Base-by-base conservation (phyloP, 2,329 filamentous ascomycete species). In the Alternaria incomplexa region DNA sequence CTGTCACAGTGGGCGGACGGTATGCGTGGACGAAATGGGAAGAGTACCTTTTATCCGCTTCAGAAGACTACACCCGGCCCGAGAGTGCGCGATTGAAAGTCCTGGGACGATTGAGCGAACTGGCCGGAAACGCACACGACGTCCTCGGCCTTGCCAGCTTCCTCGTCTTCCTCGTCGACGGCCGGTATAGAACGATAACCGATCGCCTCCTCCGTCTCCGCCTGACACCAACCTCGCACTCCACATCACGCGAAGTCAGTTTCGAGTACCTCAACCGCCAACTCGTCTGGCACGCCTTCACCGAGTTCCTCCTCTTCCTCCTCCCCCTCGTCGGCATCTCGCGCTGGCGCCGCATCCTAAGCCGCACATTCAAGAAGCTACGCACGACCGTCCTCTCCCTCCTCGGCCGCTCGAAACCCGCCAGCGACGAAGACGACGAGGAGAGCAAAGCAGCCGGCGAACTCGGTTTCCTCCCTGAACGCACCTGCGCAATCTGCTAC, bases 221-320 rank as follows among this genome's bases (percentile, higher is more conserved):
- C 58, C 87, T 99, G 47, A 91, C 93, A 4, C 91, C 96, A 8
- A 91, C 92, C 6, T 94, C 91, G 4, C 93, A 78, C 62, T 92
- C 97, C 77, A 91, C 96, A 67, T 93, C 89, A 77, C 88, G 95
- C 30, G 93, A 98, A 80, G 94, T 99, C 25, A 97, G 93, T 1
- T 98, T 99, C 77, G 96, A 99, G 81, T 98, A 97, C 75, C 88
- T 98, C 53, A 99, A 99, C 79, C 90, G 96, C 51, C 96, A 99
- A 81, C 88, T 99, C 11, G 96, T 99, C 40, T 99, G 96, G 96
- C 96, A 99, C 81, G 96, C 96, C n/a, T 97, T 99, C 74, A 99
- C 96, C 25, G 96, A 99, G 79, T 99, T 99, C 73, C 85, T 99
- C n/a, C 87, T 99, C 30, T 99, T 98, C 79, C 87, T 98, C 17